These are phyloP conservation scores for Asterochloris erici DNA, from an alignment of 139 green algal genomes.

Conservation along the genomic window DNA sequence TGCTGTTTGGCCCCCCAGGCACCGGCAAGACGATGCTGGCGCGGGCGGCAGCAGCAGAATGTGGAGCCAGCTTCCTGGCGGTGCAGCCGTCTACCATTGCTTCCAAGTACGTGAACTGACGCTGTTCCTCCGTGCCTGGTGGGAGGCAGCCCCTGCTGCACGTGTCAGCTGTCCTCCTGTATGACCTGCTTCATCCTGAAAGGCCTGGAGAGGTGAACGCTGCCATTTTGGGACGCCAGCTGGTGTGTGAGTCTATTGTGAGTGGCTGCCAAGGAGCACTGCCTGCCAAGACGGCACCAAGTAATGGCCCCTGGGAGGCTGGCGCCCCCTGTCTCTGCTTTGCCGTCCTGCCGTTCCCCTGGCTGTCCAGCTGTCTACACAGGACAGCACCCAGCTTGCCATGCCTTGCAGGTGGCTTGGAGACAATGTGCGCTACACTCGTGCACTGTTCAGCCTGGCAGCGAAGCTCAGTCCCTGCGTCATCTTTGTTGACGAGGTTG, in stretches of 20 bases:
- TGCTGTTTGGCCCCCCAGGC: constrained; percentile 48
- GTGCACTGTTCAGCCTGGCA: constrained; percentile 40
- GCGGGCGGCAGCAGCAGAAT: constrained; percentile 41
- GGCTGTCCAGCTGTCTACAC: neutral
- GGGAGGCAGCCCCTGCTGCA: too few species aligned
- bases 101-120: constrained; percentile 15
- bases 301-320: too few species aligned
- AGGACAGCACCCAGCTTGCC: too few species aligned
- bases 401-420: constrained; percentile 12
- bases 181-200: too few species aligned
- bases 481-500: constrained; percentile 76
- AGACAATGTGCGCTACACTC: constrained; percentile 21
- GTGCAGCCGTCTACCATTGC: constrained; percentile 25
- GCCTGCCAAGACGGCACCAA: too few species aligned
- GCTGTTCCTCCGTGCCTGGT: neutral
- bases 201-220: too few species aligned
- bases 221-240: too few species aligned
- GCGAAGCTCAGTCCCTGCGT: constrained; percentile 57
- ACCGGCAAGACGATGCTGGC: constrained; percentile 52
- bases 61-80: constrained; percentile 41
- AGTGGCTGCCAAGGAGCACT: neutral
- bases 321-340: too few species aligned
- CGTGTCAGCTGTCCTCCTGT: too few species aligned
- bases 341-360: too few species aligned
- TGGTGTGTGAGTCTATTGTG: neutral